phyloP scores from a whole-genome alignment of 164 flowering plant species.

The Chloranthus sessilifolius region DNA sequence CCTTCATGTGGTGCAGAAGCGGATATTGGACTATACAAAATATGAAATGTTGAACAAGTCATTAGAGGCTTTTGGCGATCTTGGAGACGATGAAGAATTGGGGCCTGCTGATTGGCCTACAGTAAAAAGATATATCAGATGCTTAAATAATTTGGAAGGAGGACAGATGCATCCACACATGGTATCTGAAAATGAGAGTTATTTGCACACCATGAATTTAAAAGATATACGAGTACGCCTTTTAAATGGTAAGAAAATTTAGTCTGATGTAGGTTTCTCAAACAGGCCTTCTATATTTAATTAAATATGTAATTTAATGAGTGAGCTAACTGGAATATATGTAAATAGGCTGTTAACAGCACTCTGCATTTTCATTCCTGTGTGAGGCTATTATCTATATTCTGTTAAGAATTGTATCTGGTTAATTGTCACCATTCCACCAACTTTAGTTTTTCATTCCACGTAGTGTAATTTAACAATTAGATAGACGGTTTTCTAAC shows the following conservation, averaged over 20 bases:
- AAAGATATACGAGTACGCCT: slow-evolving; percentile 73
- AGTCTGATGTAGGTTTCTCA: not conserved
- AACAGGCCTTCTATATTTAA: too few relatives aligned
- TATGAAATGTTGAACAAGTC: slow-evolving; percentile 91
- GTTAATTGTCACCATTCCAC: too few relatives aligned
- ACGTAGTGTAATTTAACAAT: too few relatives aligned
- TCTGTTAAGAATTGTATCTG: too few relatives aligned
- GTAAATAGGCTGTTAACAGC: too few relatives aligned
- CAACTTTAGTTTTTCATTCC: too few relatives aligned
- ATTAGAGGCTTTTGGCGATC: slow-evolving; percentile 78
- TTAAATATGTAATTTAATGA: too few relatives aligned
- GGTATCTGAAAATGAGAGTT: slow-evolving; percentile 36
- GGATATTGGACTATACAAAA: slow-evolving; percentile 75
- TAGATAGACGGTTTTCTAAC: too few relatives aligned
- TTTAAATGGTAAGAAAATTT: slow-evolving; percentile 56
- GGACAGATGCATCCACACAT: slow-evolving; percentile 53
- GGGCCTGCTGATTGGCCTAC: slow-evolving; percentile 98
- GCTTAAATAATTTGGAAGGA: slow-evolving; percentile 59
- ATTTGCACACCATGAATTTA: slow-evolving; percentile 48
- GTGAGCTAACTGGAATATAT: too few relatives aligned
- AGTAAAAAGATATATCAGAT: slow-evolving; percentile 66
- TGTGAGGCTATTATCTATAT: too few relatives aligned
- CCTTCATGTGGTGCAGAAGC: slow-evolving; percentile 40
- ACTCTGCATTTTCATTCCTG: too few relatives aligned
- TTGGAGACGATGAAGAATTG: slow-evolving; percentile 94